Evolutionary conservation across 2,329 filamentous ascomycete species (phyloP), one percentile per base, ranked within the genome.

Genomic region (Plenodomus tracheiphilus): DNA sequence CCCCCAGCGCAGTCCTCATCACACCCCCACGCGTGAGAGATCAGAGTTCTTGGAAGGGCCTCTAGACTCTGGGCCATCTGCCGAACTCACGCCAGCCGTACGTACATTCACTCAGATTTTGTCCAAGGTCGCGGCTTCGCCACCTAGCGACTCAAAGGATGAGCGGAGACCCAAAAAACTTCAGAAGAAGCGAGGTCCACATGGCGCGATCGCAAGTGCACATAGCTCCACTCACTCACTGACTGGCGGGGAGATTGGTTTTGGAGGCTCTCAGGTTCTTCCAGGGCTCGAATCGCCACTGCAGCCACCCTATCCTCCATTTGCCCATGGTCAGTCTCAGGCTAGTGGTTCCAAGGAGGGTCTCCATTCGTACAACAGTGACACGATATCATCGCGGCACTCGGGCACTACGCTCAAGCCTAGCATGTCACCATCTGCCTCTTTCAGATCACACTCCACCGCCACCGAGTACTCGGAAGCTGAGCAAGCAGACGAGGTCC

Each of bases 161-260:
- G 66, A 65, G 8, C 83, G 89, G 39, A 87, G 87, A 67, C 90
- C 91, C 0, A 97, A 96, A 65, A 96, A 97, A 73, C 77, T 99
- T 43, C 88, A 87, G 71, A 97, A 97, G 78, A 96, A 90, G 53
- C 58, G 54, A 73, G 81, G 86, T n/a, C 77, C 88, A 46, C 86
- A 89, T 0, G 86, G 89, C 64, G 75, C 88, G 18, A 92, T 91
- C 60, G 87, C 86, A 17, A 97, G 93, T 68, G 92, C 93, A 0
- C 91, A 96, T 56, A 97, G 92, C 66, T 97, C 94, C 15, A 88
- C 84, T 6, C 84, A 88, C 15, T 97, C 92, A 7, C 77, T 96
- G n/a, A 74, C 75, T 25, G 79, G 68, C 8, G 54, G 53, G 6
- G 53, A 61, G 28, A 30, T 56, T 16, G 56, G 56, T 2, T 53